Conservation (phyloP, 2,329 filamentous ascomycete genomes). For the Hypoxylon sp. region DNA sequence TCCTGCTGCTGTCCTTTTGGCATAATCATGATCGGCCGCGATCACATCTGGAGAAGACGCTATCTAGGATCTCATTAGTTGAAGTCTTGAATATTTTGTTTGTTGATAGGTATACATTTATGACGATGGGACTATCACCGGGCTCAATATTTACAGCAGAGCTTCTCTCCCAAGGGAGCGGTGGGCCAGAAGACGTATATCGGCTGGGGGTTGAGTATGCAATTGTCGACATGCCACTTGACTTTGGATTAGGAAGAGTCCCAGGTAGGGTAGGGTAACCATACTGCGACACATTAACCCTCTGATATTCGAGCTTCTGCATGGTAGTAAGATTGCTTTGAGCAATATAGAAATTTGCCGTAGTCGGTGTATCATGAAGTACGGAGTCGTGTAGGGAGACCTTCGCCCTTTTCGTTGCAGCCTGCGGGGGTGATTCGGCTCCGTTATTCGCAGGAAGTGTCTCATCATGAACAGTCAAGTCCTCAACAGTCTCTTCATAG, state of each 20-base stretch:
- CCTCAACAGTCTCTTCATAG: constrained; percentile 13
- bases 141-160: constrained; percentile 25
- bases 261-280: constrained; percentile 41
- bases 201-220: constrained; percentile 54
- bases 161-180: constrained; percentile 50
- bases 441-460: constrained; percentile 8
- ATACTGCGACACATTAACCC: constrained; percentile 46
- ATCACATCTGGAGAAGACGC: constrained; percentile 53
- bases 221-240: constrained; percentile 53
- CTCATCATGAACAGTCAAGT: constrained; percentile 24
- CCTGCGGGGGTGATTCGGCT: constrained; percentile 26
- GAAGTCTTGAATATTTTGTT: background rate
- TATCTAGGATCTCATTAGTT: constrained; percentile 46
- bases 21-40: constrained; percentile 31
- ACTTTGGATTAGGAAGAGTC: constrained; percentile 48
- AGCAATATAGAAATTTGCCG: constrained; percentile 52
- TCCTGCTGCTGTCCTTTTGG: constrained; percentile 7
- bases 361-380: constrained; percentile 27
- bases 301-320: constrained; percentile 55
- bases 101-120: constrained; percentile 48
- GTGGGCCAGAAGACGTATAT: constrained; percentile 51
- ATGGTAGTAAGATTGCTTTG: constrained; percentile 55
- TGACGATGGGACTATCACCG: constrained; percentile 34
- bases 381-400: constrained; percentile 45
- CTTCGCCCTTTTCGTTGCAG: constrained; percentile 41